A percentile compares a stretch with the other conserved stretches of the same genome.
Conservation (phyloP, 257 asterid genomes). For the Scutellaria galericulata region DNA sequence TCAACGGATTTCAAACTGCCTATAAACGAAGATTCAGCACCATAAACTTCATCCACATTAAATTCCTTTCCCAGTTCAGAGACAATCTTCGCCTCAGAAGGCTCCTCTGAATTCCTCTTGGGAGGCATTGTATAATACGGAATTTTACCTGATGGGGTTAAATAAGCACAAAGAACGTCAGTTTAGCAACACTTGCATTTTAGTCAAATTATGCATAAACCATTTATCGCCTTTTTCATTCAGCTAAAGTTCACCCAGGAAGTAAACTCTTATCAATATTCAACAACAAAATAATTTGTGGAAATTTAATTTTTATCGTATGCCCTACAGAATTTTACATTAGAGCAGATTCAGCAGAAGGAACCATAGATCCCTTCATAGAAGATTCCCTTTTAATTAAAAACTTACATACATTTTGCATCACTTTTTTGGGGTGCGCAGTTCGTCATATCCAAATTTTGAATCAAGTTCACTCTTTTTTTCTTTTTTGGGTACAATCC, state of each 20-base stretch:
- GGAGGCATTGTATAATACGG: slow-evolving; percentile 98
- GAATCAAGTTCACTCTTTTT: background rate
- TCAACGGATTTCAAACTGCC: slow-evolving; percentile 91
- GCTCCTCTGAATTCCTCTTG: slow-evolving; percentile 59
- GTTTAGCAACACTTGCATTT: background rate
- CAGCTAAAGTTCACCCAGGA: no score
- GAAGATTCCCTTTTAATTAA: background rate
- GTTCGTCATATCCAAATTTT: background rate
- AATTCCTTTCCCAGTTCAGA: slow-evolving; percentile 82
- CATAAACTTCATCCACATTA: slow-evolving; percentile 81
- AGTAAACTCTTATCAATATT: background rate
- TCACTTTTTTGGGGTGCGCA: background rate
- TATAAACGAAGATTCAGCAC: slow-evolving; percentile 79
- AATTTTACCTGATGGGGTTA: slow-evolving; percentile 73
- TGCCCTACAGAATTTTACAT: background rate
- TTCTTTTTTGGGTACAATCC: background rate
- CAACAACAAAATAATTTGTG: no score
- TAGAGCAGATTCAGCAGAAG: slow-evolving; percentile 1
- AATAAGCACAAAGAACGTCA: slow-evolving; percentile 6
- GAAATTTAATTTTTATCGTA: no score
- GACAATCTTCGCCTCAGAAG: slow-evolving; percentile 76
- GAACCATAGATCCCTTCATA: background rate
- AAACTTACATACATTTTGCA: background rate
- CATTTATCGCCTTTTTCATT: background rate
- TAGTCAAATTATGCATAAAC: background rate